Conservation (phyloP, 345 rosid species). For the Citrus medica region DNA sequence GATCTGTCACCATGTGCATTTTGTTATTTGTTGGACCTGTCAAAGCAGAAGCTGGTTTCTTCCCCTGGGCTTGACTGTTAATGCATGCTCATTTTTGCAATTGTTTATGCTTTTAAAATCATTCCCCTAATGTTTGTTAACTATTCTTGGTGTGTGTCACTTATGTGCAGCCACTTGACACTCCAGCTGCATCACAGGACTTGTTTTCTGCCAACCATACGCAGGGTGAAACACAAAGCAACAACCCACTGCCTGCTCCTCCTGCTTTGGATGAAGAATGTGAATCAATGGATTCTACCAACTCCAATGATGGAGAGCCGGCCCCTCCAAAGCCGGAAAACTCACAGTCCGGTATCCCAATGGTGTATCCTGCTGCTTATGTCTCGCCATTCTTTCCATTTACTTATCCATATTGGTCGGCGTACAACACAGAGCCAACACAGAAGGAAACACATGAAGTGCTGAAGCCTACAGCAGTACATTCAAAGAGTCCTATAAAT, state of each 20-base stretch:
- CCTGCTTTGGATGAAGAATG: conserved; percentile 79
- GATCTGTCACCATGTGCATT: neutral
- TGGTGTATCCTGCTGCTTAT: conserved; percentile 71
- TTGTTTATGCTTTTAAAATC: neutral
- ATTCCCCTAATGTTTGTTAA: neutral
- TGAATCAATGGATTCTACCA: conserved; percentile 94
- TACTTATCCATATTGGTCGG: conserved; percentile 72
- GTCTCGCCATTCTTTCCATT: conserved; percentile 70
- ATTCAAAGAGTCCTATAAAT: conserved; percentile 81
- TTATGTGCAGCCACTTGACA: conserved; percentile 54
- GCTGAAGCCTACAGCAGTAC: conserved; percentile 79
- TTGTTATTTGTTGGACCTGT: neutral
- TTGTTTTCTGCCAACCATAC: conserved; percentile 35
- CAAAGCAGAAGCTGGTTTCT: neutral
- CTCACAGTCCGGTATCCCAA: conserved; percentile 49
- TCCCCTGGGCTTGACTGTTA: neutral
- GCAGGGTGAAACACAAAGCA: conserved; percentile 44
- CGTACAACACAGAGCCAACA: conserved; percentile 39
- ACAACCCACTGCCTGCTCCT: conserved; percentile 37
- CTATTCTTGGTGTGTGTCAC: neutral
- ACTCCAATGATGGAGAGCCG: conserved; percentile 67
- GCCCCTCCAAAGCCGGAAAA: conserved; percentile 41
- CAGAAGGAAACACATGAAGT: conserved; percentile 59
- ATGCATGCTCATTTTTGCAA: neutral
- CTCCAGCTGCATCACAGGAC: conserved; percentile 57